Evolutionary conservation across 177 flowering plant species (phyloP).

Genomic region (Tripterygium wilfordii): DNA sequence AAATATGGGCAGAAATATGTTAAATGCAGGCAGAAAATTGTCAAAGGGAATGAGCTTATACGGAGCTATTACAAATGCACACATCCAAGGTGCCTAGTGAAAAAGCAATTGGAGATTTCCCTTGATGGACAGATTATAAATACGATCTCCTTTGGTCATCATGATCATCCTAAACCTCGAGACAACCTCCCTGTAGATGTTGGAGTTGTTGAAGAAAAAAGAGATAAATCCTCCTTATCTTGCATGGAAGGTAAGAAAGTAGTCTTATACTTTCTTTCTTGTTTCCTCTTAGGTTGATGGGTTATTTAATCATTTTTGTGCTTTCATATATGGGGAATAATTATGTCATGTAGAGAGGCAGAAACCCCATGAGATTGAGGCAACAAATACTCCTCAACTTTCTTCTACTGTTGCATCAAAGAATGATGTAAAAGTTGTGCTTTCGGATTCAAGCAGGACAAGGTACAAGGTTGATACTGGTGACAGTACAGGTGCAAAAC

Average conservation of each 20-base stretch:
- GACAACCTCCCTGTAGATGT: not conserved
- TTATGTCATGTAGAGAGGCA: not conserved
- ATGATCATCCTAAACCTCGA: conserved; percentile 8
- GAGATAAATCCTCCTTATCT: not conserved
- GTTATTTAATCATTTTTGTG: not conserved
- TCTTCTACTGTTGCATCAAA: not conserved
- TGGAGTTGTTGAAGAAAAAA: not conserved
- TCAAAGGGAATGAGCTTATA: conserved; percentile 56
- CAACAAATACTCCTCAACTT: not conserved
- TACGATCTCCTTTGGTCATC: conserved; percentile 43
- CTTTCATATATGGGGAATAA: not conserved
- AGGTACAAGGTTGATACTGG: not conserved
- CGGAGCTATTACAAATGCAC: conserved; percentile 81
- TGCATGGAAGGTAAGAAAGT: not conserved
- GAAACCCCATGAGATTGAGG: not conserved
- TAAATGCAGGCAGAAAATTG: conserved; percentile 16
- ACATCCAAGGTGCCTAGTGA: conserved; percentile 56
- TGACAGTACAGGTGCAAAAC: not conserved
- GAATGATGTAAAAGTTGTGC: not conserved
- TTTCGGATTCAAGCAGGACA: not conserved
- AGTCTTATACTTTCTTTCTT: not conserved
- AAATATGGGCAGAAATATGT: conserved; percentile 86
- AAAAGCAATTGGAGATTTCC: conserved; percentile 68
- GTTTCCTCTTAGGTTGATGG: not conserved
- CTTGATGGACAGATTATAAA: conserved; percentile 47